Percentiles rank a stretch among this genome's conserved stretches.
These are phyloP conservation scores for Boletus reticuloceps DNA, from an alignment of 768 basidiomycete species.

Conservation along the genomic window DNA sequence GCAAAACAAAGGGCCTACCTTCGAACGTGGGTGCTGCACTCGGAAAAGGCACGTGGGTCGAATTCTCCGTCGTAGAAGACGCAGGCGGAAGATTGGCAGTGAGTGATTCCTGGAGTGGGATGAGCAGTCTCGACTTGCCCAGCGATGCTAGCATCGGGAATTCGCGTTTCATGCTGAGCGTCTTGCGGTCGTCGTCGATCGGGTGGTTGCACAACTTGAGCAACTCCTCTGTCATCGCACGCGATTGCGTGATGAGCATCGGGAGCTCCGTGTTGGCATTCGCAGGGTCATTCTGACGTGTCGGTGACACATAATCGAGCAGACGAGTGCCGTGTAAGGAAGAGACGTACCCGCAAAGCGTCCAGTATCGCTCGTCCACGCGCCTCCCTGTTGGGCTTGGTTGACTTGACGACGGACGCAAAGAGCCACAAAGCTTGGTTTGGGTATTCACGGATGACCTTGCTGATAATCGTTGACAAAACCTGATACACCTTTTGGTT, in stretches of 20 bases:
- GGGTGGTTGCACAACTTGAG: constrained; percentile 61
- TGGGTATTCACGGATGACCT: constrained; percentile 80
- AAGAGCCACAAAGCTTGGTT: constrained; percentile 94
- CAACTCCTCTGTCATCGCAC: constrained; percentile 66
- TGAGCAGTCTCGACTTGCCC: constrained; percentile 68
- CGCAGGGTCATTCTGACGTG: constrained; percentile 43
- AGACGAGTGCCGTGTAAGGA: neutral
- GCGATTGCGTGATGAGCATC: constrained; percentile 50
- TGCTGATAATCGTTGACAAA: constrained; percentile 63
- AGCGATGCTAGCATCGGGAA: constrained; percentile 55
- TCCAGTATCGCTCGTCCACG: constrained; percentile 61
- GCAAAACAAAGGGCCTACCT: constrained; percentile 32
- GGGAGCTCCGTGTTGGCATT: constrained; percentile 43
- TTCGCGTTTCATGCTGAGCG: constrained; percentile 44
- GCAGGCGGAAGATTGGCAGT: constrained; percentile 85
- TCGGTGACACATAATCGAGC: neutral
- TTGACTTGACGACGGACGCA: constrained; percentile 84
- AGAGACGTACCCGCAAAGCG: constrained; percentile 50
- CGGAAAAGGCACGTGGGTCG: constrained; percentile 80
- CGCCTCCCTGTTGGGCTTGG: constrained; percentile 53
- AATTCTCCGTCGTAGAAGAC: constrained; percentile 45
- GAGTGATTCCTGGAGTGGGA: constrained; percentile 91
- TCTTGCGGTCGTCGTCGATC: constrained; percentile 39
- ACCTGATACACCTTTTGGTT: constrained; percentile 58
- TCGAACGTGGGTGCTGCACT: constrained; percentile 69